Percentiles rank a stretch among this genome's conserved stretches.
Conservation (phyloP, 2,329 filamentous ascomycete genomes). For the Penicillium sp. region DNA sequence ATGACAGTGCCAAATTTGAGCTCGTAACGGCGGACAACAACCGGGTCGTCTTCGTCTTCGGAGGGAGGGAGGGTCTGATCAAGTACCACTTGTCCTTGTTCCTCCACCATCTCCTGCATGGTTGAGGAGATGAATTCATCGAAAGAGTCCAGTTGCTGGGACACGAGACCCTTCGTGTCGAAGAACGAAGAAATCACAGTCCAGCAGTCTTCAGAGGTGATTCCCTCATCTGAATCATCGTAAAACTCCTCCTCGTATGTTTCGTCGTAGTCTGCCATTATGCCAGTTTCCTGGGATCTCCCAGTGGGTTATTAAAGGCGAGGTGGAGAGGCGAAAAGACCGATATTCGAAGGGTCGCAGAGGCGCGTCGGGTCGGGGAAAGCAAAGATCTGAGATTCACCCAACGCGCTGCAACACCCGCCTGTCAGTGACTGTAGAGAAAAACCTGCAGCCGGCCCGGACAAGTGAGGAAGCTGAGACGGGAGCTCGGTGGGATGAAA, state of each 20-base stretch:
- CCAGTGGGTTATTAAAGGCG: slow-evolving; percentile 10
- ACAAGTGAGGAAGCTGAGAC: slow-evolving; percentile 18
- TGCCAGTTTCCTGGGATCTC: slow-evolving; percentile 16
- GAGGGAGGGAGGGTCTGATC: slow-evolving; percentile 84
- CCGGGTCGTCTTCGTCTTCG: slow-evolving; percentile 68
- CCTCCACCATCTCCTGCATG: slow-evolving; percentile 90
- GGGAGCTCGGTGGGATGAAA: slow-evolving; percentile 29
- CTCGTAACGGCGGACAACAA: slow-evolving; percentile 88
- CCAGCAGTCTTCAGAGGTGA: slow-evolving; percentile 98
- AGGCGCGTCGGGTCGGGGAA: slow-evolving; percentile 24
- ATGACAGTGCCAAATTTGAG: slow-evolving; percentile 91
- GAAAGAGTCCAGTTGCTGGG: slow-evolving; percentile 97
- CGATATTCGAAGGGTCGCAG: slow-evolving; percentile 16
- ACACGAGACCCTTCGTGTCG: slow-evolving; percentile 90
- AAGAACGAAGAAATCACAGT: slow-evolving; percentile 97
- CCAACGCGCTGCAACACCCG: slow-evolving; percentile 23
- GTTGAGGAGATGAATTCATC: slow-evolving; percentile 94
- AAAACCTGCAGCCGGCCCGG: slow-evolving; percentile 11
- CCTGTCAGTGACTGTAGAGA: slow-evolving; percentile 20
- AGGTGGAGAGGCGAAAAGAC: neutral
- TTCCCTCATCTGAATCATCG: slow-evolving; percentile 66
- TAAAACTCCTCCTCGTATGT: slow-evolving; percentile 70
- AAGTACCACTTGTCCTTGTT: slow-evolving; percentile 87
- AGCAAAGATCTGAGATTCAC: slow-evolving; percentile 19
- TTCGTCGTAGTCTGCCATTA: slow-evolving; percentile 59